Evolutionary conservation across 2,329 filamentous ascomycete species (phyloP).

Genomic region (Xylaria sp.): DNA sequence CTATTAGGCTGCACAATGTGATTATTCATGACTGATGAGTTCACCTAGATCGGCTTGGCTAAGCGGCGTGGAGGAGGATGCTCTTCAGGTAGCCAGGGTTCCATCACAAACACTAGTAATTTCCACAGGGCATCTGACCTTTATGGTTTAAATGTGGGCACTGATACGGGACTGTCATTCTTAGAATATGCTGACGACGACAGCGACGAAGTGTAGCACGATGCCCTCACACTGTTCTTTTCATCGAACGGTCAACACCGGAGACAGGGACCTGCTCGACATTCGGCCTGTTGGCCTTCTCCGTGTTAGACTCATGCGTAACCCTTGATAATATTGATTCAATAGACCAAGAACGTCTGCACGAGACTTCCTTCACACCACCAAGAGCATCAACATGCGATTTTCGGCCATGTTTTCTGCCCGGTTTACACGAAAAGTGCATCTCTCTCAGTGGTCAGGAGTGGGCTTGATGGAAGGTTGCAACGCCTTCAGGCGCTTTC

Average conservation of each 20-base stretch:
- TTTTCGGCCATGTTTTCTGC: constrained; percentile 7
- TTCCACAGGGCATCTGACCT: constrained; percentile 22
- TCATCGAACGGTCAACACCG: constrained; percentile 17
- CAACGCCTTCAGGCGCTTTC: constrained; percentile 5
- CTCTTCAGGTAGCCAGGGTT: constrained; percentile 16
- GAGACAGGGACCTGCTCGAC: constrained; percentile 12
- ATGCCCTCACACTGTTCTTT: constrained; percentile 13
- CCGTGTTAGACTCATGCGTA: constrained; percentile 26
- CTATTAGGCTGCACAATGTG: constrained; percentile 12
- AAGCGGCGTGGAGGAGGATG: constrained; percentile 4
- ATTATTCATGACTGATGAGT: constrained; percentile 32
- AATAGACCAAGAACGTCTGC: constrained; percentile 29
- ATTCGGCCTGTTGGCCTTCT: constrained; percentile 28
- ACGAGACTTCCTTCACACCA: constrained; percentile 29
- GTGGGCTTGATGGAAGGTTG: constrained; percentile 17
- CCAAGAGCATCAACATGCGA: constrained; percentile 14
- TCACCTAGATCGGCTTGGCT: constrained; percentile 18
- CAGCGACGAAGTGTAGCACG: constrained; percentile 27
- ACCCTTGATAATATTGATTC: constrained; percentile 39
- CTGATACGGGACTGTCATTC: constrained; percentile 15
- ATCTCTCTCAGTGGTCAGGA: constrained; percentile 2
- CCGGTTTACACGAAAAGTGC: constrained; percentile 14
- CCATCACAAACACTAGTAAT: constrained; percentile 20
- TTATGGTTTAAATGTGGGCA: constrained; percentile 15
- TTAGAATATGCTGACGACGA: constrained; percentile 36